Percentiles rank a stretch among this genome's conserved stretches.
These are phyloP conservation scores for Aspergillus nanangensis DNA, from an alignment of 495 filamentous ascomycete genomes.

Conservation along the genomic window DNA sequence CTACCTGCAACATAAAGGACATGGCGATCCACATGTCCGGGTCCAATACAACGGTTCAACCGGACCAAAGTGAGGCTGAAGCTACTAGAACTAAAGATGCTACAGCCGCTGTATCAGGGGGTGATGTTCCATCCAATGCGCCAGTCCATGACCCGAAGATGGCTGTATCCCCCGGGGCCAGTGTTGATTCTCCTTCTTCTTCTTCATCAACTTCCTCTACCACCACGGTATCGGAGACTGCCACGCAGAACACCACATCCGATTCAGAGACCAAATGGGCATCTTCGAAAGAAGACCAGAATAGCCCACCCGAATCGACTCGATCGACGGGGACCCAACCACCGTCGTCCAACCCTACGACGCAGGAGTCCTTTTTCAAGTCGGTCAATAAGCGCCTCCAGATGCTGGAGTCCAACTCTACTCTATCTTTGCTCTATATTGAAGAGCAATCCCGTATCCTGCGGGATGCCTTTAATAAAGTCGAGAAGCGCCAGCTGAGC, in stretches of 20 bases:
- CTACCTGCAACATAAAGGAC: no score
- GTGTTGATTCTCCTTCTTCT: background rate
- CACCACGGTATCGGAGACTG: conserved; percentile 16
- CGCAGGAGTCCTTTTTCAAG: conserved; percentile 97
- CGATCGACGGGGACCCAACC: conserved; percentile 52
- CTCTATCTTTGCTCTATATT: conserved; percentile 91
- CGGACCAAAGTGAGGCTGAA: no score
- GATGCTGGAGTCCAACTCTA: conserved; percentile 86
- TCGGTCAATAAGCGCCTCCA: conserved; percentile 88
- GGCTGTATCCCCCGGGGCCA: conserved; percentile 9
- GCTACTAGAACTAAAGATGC: no score
- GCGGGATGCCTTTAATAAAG: conserved; percentile 84
- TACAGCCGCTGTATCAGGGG: no score
- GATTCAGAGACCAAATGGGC: conserved; percentile 20
- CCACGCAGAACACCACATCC: conserved; percentile 18
- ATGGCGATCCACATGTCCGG: no score
- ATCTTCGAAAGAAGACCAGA: conserved; percentile 28
- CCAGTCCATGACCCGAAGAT: conserved; percentile 18
- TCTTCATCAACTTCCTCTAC: conserved; percentile 17
- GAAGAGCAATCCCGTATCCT: conserved; percentile 92
- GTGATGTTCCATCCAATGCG: conserved; percentile 13
- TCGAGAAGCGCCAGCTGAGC: conserved; percentile 80
- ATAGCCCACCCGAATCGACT: conserved; percentile 29
- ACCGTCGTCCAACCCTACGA: conserved; percentile 66
- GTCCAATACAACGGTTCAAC: no score